Conservation (phyloP, 2,329 filamentous ascomycete species). For the Mycosphaerella arachidis region DNA sequence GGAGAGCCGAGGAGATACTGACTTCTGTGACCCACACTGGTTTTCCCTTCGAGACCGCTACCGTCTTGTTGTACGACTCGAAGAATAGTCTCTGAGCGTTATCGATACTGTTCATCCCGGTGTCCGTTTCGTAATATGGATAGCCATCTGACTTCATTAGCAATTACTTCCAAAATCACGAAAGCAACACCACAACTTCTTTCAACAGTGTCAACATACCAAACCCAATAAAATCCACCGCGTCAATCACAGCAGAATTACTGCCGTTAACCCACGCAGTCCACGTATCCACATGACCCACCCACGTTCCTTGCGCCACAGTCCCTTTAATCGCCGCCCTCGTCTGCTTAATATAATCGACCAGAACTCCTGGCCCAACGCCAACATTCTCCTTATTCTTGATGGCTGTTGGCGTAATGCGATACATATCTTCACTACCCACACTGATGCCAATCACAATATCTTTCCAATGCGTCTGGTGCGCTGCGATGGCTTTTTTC, state of each 20-base stretch:
- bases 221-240: slow-evolving; percentile 73
- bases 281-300: slow-evolving; percentile 91
- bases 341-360: slow-evolving; percentile 66
- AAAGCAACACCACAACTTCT: neutral
- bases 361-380: slow-evolving; percentile 57
- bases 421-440: slow-evolving; percentile 71
- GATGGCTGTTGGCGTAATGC: slow-evolving; percentile 65
- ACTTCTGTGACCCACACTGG: slow-evolving; percentile 34
- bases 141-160: slow-evolving; percentile 33
- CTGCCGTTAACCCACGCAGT: slow-evolving; percentile 64
- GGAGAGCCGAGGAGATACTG: neutral
- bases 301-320: slow-evolving; percentile 45
- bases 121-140: slow-evolving; percentile 72
- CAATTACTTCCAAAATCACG: no score
- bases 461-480: slow-evolving; percentile 57
- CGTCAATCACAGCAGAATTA: slow-evolving; percentile 65
- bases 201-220: slow-evolving; percentile 50
- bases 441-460: slow-evolving; percentile 74
- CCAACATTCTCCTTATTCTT: slow-evolving; percentile 57
- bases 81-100: slow-evolving; percentile 68
- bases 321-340: slow-evolving; percentile 61
- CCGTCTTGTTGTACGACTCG: slow-evolving; percentile 58
- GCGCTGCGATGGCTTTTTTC: slow-evolving; percentile 61
- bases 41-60: slow-evolving; percentile 59
- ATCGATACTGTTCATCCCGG: slow-evolving; percentile 51